These are phyloP conservation scores for Solanum lycopersicoides DNA, from an alignment of 257 asterid genomes.

Conservation along the genomic window DNA sequence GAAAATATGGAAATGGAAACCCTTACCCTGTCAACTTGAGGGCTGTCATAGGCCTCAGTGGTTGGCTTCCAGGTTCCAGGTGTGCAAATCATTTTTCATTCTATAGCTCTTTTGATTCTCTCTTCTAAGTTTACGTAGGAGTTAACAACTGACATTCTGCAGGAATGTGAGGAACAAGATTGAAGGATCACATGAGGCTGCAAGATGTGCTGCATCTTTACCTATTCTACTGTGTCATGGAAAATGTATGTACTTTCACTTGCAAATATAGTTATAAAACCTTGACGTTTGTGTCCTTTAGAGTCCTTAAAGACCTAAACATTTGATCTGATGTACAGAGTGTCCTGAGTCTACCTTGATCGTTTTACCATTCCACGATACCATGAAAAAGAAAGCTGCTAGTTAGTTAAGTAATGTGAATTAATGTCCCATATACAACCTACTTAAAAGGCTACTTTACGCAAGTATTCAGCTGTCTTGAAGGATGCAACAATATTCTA, in stretches of 20 bases:
- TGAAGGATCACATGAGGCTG: conserved; percentile 76
- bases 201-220: conserved; percentile 83
- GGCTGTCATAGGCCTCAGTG: conserved; percentile 79
- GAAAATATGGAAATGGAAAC: conserved; percentile 70
- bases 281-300: not conserved
- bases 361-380: not conserved
- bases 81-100: not conserved
- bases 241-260: conserved; percentile 36
- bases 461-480: not conserved
- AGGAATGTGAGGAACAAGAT: conserved; percentile 66
- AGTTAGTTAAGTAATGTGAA: not conserved
- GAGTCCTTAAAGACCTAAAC: not conserved
- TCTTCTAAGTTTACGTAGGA: not conserved
- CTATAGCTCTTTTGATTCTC: not conserved
- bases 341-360: not conserved
- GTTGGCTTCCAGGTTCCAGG: conserved; percentile 99
- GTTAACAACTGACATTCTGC: conserved; percentile 14
- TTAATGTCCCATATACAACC: not conserved
- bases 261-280: not conserved
- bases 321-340: not conserved
- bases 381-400: not conserved
- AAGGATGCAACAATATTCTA: not conserved
- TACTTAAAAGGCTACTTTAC: not conserved
- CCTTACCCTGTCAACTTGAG: conserved; percentile 70
- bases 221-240: conserved; percentile 92